Conservation (phyloP, 208 protist genomes). For the Acanthamoeba culbertsoni region DNA sequence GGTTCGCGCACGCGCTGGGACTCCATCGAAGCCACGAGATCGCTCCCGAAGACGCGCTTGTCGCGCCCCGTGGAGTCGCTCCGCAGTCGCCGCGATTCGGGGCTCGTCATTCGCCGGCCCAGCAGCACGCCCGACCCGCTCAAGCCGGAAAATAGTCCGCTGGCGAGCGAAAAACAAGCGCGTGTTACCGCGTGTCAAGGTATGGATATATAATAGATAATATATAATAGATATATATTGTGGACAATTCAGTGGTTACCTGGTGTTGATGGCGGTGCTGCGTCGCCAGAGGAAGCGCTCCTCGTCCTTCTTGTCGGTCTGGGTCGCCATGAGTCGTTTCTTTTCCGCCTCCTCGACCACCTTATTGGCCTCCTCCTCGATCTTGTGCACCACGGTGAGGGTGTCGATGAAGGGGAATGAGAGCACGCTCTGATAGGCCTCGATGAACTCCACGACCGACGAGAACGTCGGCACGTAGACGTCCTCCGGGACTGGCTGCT, state of each 20-base stretch:
- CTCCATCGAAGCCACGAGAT: constrained; percentile 27
- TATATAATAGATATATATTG: no score
- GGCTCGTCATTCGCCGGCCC: not conserved
- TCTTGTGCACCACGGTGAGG: constrained; percentile 20
- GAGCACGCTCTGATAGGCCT: constrained; percentile 57
- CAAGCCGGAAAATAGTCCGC: constrained; percentile 3
- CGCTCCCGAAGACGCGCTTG: constrained; percentile 21
- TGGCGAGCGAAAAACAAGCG: not conserved
- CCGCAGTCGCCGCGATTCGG: not conserved
- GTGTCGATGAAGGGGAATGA: constrained; percentile 56
- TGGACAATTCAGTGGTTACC: not conserved
- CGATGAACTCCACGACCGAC: constrained; percentile 37
- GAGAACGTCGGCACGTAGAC: not conserved
- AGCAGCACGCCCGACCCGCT: not conserved
- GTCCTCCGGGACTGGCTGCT: not conserved
- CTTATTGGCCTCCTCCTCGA: constrained; percentile 29
- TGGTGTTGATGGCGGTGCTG: not conserved
- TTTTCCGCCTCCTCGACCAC: constrained; percentile 7
- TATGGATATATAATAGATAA: no score
- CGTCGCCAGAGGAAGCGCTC: constrained; percentile 9
- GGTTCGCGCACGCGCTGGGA: not conserved
- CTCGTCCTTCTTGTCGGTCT: constrained; percentile 39
- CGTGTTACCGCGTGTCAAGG: not conserved
- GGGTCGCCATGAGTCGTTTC: not conserved
- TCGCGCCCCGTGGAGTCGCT: not conserved